phyloP scores from a whole-genome alignment of 225 moss, liverwort and hornwort species.

The Straminergon stramineum region DNA sequence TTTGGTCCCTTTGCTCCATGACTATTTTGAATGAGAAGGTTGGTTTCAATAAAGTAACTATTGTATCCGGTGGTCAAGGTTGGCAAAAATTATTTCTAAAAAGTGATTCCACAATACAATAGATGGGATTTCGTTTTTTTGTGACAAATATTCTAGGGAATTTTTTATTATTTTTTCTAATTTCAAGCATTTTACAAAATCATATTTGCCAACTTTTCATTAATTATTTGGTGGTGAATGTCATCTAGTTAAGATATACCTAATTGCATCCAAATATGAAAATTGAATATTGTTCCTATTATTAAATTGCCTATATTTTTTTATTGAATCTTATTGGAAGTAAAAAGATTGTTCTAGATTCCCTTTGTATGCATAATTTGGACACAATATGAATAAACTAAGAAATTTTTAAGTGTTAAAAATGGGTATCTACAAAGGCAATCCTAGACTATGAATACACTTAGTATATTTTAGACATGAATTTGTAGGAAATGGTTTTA shows the following conservation, averaged over 20 bases:
- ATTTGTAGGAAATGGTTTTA: rapidly evolving
- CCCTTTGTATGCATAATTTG: neutral
- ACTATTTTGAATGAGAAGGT: neutral
- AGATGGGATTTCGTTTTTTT: neutral
- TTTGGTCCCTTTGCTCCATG: neutral
- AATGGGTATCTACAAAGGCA: neutral
- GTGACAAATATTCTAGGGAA: neutral
- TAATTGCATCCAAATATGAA: neutral
- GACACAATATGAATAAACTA: neutral
- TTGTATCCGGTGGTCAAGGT: rapidly evolving
- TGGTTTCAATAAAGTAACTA: neutral
- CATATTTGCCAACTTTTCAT: neutral
- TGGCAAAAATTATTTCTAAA: neutral
- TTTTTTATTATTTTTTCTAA: neutral
- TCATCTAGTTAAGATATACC: rapidly evolving
- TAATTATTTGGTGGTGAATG: rapidly evolving
- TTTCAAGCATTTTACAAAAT: neutral
- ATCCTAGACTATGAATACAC: neutral
- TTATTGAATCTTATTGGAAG: neutral
- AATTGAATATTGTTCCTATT: neutral
- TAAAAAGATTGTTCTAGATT: neutral
- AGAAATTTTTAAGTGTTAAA: neutral
- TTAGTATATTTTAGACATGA: neutral
- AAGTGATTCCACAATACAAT: rapidly evolving
- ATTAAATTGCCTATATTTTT: neutral